Base-by-base conservation (phyloP, 495 filamentous ascomycete species). In the Penicillium flavigenum region DNA sequence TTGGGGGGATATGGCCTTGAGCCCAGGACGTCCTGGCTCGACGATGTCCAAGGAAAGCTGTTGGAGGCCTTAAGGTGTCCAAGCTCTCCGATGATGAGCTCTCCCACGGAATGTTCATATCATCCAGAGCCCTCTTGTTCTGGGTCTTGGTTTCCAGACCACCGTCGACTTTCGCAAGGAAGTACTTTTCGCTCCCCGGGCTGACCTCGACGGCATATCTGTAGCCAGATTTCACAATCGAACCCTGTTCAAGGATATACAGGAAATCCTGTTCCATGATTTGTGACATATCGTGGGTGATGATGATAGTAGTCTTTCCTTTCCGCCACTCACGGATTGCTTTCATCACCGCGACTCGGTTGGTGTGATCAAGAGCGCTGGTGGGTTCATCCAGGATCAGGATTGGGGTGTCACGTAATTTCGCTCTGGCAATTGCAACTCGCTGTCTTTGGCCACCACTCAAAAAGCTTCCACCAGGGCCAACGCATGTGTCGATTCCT, bases 251-350 rank as follows among this genome's bases (percentile, higher is more conserved):
- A 47, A 98, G 70, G 1, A 96, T 80, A 58, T 94, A 97, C 2
- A 92, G 81, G 64, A 85, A 93, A 53, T 97, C 92, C 17, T 84
- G 61, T 0, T 83, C 79, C 24, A 72, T 72, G 36, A 98, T 95
- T 49, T 95, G 89, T 0, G 86, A 82, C 47, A 91, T 86, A 58
- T 98, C 91, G 63, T 98, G 94, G 0, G 94, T 97, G 64, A 96
- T 89, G 20, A 91, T 87, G 51, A 96, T 85, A 1, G 90, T 91
- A 0, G 91, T 96, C 47, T 88, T 84, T 10, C 86, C 87, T 51
- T 79, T 76, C 1, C 88, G 79, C 61, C 85, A 89, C 54, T 80
- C 78, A 39, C 91, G 85, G 51, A 96, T 74, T 1, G 84, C 85
- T 4, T 86, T 83, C 69, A 94, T 88, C 44, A 96, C 72, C 14